phyloP scores from a whole-genome alignment of 1,284 basidiomycete species.

The Neonothopanus nambi region DNA sequence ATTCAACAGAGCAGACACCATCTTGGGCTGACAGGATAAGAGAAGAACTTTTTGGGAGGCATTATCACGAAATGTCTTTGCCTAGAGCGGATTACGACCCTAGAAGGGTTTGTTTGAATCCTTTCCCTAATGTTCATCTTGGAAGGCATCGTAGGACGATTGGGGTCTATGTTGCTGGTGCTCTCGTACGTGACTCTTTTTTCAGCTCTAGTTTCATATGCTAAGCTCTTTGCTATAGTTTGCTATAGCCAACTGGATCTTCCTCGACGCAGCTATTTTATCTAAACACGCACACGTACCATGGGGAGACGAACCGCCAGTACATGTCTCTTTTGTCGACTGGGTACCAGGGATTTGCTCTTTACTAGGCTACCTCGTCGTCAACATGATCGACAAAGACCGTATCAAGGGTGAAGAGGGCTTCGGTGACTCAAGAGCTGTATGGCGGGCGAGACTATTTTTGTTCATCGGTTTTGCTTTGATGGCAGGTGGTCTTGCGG shows the following conservation, averaged over 20 bases:
- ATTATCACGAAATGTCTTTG: slow-evolving; percentile 10
- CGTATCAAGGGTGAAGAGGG: slow-evolving; percentile 82
- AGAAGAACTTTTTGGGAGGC: not conserved
- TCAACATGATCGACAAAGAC: slow-evolving; percentile 95
- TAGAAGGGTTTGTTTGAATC: slow-evolving; percentile 15
- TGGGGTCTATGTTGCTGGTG: slow-evolving; percentile 91
- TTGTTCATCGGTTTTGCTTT: slow-evolving; percentile 95
- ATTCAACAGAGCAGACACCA: not conserved
- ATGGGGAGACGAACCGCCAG: slow-evolving; percentile 70
- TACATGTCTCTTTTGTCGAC: slow-evolving; percentile 90
- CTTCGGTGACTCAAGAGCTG: slow-evolving; percentile 78
- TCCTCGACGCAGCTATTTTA: slow-evolving; percentile 90
- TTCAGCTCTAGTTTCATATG: not conserved
- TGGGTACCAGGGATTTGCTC: slow-evolving; percentile 96
- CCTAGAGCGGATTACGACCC: slow-evolving; percentile 16
- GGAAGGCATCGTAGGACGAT: slow-evolving; percentile 71
- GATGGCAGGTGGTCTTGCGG: slow-evolving; percentile 95
- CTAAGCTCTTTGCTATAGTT: slow-evolving; percentile 55
- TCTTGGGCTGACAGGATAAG: not conserved
- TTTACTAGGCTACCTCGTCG: slow-evolving; percentile 90
- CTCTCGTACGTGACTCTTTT: slow-evolving; percentile 63
- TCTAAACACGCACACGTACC: slow-evolving; percentile 81
- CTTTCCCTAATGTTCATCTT: slow-evolving; percentile 15
- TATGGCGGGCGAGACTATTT: slow-evolving; percentile 88
- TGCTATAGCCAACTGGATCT: slow-evolving; percentile 92